Percentiles rank a stretch among this genome's conserved stretches.
Conservation (phyloP, 495 filamentous ascomycete species). For the Hypoxylon intermedium region DNA sequence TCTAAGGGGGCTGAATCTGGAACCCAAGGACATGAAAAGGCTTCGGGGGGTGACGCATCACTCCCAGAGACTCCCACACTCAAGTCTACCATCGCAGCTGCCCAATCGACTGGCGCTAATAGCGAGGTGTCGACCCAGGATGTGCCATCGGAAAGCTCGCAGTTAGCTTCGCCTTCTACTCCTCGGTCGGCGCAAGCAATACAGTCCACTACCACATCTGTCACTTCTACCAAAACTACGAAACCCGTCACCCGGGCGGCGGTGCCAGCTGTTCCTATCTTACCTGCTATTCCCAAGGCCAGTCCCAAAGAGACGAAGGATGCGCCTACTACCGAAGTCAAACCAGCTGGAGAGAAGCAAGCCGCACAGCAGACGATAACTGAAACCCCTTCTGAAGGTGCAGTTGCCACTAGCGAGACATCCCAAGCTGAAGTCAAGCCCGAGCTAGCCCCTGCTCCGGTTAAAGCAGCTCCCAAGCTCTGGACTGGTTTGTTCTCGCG, state of each 20-base stretch:
- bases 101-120: slow-evolving; percentile 27
- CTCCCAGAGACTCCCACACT: slow-evolving; percentile 40
- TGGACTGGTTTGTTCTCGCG: slow-evolving; percentile 79
- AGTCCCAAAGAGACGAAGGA: slow-evolving; percentile 49
- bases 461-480: slow-evolving; percentile 65
- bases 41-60: slow-evolving; percentile 13
- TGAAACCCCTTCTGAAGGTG: slow-evolving; percentile 32
- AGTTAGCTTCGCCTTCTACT: slow-evolving; percentile 72
- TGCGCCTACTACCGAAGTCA: slow-evolving; percentile 43
- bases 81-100: slow-evolving; percentile 26
- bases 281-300: slow-evolving; percentile 70
- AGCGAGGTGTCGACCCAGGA: slow-evolving; percentile 66
- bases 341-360: slow-evolving; percentile 38
- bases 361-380: slow-evolving; percentile 48
- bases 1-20: slow-evolving; percentile 36
- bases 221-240: slow-evolving; percentile 45
- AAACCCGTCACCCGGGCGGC: slow-evolving; percentile 58
- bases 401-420: slow-evolving; percentile 19
- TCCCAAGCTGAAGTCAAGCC: slow-evolving; percentile 42
- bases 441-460: slow-evolving; percentile 47
- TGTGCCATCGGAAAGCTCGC: slow-evolving; percentile 68
- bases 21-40: slow-evolving; percentile 15
- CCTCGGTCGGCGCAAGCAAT: slow-evolving; percentile 65
- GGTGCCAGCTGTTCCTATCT: slow-evolving; percentile 69
- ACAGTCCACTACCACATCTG: slow-evolving; percentile 42